These are phyloP conservation scores for Ascochyta fabae DNA, from an alignment of 2,329 filamentous ascomycete species.

Conservation along the genomic window DNA sequence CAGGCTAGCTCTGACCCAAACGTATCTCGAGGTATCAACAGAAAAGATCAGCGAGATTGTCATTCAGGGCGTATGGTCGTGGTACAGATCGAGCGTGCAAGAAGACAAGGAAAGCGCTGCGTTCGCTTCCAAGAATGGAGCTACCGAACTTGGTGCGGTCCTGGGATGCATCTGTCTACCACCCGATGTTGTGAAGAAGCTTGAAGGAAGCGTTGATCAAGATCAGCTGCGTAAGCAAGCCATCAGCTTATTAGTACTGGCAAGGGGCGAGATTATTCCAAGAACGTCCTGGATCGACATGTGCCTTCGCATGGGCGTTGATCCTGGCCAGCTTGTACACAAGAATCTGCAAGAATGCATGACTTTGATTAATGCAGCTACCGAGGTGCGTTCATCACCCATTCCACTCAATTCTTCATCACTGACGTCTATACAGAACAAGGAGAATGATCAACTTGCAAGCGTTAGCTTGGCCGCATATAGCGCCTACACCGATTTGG, in stretches of 20 bases:
- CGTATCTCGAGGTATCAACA: slow-evolving; percentile 67
- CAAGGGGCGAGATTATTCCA: slow-evolving; percentile 78
- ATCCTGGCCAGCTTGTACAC: slow-evolving; percentile 79
- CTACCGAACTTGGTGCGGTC: slow-evolving; percentile 66
- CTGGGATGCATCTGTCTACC: slow-evolving; percentile 69
- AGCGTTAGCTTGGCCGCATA: slow-evolving; percentile 74
- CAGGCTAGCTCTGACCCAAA: slow-evolving; percentile 64
- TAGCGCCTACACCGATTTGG: slow-evolving; percentile 85
- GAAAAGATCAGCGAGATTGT: slow-evolving; percentile 67
- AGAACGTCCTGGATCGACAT: slow-evolving; percentile 86
- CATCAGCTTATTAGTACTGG: slow-evolving; percentile 77
- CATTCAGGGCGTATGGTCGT: slow-evolving; percentile 78
- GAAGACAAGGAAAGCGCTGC: slow-evolving; percentile 82
- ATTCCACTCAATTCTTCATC: slow-evolving; percentile 7
- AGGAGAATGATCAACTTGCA: slow-evolving; percentile 33
- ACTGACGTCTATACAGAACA: slow-evolving; percentile 23
- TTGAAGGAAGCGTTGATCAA: slow-evolving; percentile 54
- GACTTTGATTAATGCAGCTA: slow-evolving; percentile 65
- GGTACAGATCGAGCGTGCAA: slow-evolving; percentile 70
- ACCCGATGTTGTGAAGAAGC: slow-evolving; percentile 57
- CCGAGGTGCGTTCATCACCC: slow-evolving; percentile 57
- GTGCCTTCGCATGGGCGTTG: slow-evolving; percentile 78
- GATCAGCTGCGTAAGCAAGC: slow-evolving; percentile 71
- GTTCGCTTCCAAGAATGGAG: slow-evolving; percentile 68
- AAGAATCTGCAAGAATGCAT: slow-evolving; percentile 70